Conservation (phyloP, 1,284 basidiomycete genomes). For the Amylostereum areolatum region DNA sequence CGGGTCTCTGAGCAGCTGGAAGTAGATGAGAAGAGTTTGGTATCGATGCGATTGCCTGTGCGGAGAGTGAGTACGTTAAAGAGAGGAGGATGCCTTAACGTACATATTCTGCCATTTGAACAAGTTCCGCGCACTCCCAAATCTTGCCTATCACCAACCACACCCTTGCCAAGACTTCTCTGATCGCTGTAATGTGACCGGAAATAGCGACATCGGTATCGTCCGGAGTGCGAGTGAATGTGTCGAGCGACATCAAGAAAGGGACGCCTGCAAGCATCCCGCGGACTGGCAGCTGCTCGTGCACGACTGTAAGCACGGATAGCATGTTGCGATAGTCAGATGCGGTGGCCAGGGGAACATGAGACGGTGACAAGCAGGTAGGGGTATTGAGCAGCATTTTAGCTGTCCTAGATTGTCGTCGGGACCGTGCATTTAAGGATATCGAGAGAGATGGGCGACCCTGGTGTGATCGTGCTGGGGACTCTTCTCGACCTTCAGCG, state of each 20-base stretch:
- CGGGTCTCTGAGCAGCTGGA: slow-evolving; percentile 17
- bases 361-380: slow-evolving; percentile 33
- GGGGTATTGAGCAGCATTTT: slow-evolving; percentile 28
- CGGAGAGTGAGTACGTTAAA: neutral
- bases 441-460: slow-evolving; percentile 12
- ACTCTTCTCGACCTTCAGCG: slow-evolving; percentile 17
- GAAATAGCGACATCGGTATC: slow-evolving; percentile 31
- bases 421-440: slow-evolving; percentile 6
- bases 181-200: slow-evolving; percentile 52
- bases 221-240: slow-evolving; percentile 40
- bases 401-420: slow-evolving; percentile 9
- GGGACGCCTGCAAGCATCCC: slow-evolving; percentile 77
- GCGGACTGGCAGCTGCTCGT: slow-evolving; percentile 66
- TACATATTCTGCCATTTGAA: slow-evolving; percentile 54
- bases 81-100: slow-evolving; percentile 8
- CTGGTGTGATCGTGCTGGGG: slow-evolving; percentile 13
- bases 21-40: slow-evolving; percentile 15
- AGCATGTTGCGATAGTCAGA: slow-evolving; percentile 77
- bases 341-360: slow-evolving; percentile 52
- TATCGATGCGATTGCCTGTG: slow-evolving; percentile 5
- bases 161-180: slow-evolving; percentile 56
- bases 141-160: slow-evolving; percentile 68
- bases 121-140: slow-evolving; percentile 62
- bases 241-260: slow-evolving; percentile 78
- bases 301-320: slow-evolving; percentile 63